A percentile compares a stretch with the other conserved stretches of the same genome.
Evolutionary conservation across 129 eudicot genomes (phyloP).

Genomic region (Lactuca sativa): DNA sequence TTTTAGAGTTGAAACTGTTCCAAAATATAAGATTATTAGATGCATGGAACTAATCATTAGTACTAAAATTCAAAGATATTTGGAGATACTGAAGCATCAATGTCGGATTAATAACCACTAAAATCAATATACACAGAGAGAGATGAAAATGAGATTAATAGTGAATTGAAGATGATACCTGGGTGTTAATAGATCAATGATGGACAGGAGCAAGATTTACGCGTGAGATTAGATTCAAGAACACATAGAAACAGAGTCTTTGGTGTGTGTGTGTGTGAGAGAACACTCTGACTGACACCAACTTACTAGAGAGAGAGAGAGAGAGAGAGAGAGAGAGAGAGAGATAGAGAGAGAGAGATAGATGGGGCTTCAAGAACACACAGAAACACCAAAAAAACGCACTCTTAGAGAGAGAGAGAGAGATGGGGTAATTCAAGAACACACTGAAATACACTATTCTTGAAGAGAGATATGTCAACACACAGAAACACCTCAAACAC

Average conservation of each 20-base stretch:
- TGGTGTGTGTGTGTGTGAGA: neutral
- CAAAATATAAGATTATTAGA: neutral
- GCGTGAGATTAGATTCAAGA: conserved; percentile 4
- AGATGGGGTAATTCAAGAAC: too few species aligned
- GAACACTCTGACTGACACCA: neutral
- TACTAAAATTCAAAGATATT: neutral
- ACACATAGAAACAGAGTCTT: neutral
- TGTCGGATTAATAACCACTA: neutral
- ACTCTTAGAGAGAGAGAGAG: neutral
- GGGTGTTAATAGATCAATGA: conserved; percentile 15
- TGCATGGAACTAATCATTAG: neutral
- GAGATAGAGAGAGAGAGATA: neutral
- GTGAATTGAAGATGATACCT: conserved; percentile 20
- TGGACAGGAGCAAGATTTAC: neutral
- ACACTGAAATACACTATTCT: too few species aligned
- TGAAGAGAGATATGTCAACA: neutral
- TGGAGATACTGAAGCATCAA: conserved; percentile 5
- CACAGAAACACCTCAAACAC: neutral
- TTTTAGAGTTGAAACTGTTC: neutral
- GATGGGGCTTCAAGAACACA: conserved; percentile 3
- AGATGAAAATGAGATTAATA: neutral
- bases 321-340: conserved; percentile 1
- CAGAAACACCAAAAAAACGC: neutral
- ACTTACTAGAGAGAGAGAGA: neutral
- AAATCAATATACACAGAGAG: neutral